A percentile compares a stretch with the other conserved stretches of the same genome.
These are phyloP conservation scores for Cladosporium phlei DNA, from an alignment of 2,329 filamentous ascomycete species.

Conservation along the genomic window DNA sequence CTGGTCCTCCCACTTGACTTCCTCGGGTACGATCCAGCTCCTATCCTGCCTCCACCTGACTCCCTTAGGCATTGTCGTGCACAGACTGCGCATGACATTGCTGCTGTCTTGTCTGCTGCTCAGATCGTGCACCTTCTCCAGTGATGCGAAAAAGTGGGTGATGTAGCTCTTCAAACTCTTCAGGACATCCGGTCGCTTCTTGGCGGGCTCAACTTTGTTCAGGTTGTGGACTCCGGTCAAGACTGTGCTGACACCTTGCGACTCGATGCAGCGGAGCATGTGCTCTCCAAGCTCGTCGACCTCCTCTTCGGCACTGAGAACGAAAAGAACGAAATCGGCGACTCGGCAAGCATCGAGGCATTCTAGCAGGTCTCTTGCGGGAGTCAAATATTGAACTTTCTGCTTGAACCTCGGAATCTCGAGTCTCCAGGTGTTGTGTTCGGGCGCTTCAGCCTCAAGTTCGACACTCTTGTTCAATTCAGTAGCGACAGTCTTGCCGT, in stretches of 20 bases:
- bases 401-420: constrained; percentile 90
- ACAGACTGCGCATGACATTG: constrained; percentile 85
- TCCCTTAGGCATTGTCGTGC: constrained; percentile 87
- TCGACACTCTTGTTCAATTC: constrained; percentile 76
- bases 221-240: constrained; percentile 71
- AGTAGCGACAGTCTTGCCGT: constrained; percentile 62
- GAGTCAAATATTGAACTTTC: constrained; percentile 78
- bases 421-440: constrained; percentile 56
- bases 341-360: constrained; percentile 81
- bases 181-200: constrained; percentile 70
- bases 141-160: constrained; percentile 86
- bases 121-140: constrained; percentile 85
- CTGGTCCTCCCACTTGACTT: constrained; percentile 63
- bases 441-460: constrained; percentile 60
- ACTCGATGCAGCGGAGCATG: constrained; percentile 80
- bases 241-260: constrained; percentile 91
- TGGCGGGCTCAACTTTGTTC: constrained; percentile 71
- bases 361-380: constrained; percentile 67
- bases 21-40: constrained; percentile 90
- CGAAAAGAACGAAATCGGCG: constrained; percentile 85
- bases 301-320: constrained; percentile 76
- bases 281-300: constrained; percentile 81
- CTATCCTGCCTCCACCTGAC: constrained; percentile 93
- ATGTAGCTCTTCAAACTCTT: constrained; percentile 87
- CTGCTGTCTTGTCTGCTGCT: constrained; percentile 86